Conservation (phyloP, 2,329 filamentous ascomycete species). For the Claviceps paspali region DNA sequence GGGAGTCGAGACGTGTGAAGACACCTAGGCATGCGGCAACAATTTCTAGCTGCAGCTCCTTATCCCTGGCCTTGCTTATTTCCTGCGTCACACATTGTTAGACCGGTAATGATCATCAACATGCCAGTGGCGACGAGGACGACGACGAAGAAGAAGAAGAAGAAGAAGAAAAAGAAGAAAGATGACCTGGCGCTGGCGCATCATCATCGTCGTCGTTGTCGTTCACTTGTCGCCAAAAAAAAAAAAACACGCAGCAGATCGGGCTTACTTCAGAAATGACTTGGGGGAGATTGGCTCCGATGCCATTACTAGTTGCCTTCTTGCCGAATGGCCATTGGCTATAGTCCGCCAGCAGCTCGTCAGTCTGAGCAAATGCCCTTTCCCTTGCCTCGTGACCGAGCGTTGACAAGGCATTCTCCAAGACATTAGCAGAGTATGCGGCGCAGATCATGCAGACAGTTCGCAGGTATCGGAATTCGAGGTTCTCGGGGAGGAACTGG, state of each 20-base stretch:
- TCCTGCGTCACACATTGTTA: constrained; percentile 34
- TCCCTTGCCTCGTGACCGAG: constrained; percentile 90
- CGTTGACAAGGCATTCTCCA: constrained; percentile 92
- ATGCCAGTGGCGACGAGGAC: not conserved
- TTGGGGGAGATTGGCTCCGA: constrained; percentile 84
- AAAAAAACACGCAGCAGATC: not conserved
- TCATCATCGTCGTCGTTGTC: not conserved
- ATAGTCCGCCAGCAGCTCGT: constrained; percentile 89
- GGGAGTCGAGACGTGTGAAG: constrained; percentile 90
- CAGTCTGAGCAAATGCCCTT: constrained; percentile 89
- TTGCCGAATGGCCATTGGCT: constrained; percentile 94
- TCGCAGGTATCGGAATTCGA: constrained; percentile 85
- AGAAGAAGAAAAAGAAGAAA: not conserved
- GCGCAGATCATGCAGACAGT: constrained; percentile 96
- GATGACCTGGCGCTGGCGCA: not conserved
- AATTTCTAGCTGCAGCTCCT: constrained; percentile 91
- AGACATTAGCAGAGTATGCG: constrained; percentile 91
- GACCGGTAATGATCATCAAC: too few species aligned
- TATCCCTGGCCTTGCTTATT: constrained; percentile 73
- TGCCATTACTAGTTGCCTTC: constrained; percentile 63
- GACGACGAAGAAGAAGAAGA: not conserved
- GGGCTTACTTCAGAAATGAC: constrained; percentile 62
- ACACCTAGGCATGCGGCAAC: constrained; percentile 93
- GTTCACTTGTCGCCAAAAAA: not conserved
- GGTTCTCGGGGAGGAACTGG: constrained; percentile 82